phyloP scores from a whole-genome alignment of 257 asterid species.

The Primulina eburnea region DNA sequence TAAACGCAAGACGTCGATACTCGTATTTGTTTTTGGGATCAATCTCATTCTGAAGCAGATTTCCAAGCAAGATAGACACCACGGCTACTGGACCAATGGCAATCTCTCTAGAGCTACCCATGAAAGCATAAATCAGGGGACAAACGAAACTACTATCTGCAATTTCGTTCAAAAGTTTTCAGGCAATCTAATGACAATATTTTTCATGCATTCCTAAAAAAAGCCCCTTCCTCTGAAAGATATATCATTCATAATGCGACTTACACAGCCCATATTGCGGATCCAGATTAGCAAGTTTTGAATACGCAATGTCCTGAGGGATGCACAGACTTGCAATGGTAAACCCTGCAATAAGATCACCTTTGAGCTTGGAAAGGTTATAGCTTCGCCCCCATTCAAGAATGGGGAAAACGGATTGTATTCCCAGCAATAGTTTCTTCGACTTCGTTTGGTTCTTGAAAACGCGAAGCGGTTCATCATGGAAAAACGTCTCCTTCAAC shows the following conservation, averaged over 20 bases:
- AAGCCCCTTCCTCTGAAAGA: neutral
- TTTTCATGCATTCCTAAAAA: neutral
- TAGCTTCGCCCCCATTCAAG: slow-evolving; percentile 70
- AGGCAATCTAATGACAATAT: neutral
- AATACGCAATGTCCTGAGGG: slow-evolving; percentile 87
- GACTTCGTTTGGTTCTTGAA: slow-evolving; percentile 50
- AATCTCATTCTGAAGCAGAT: slow-evolving; percentile 49
- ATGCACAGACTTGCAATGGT: slow-evolving; percentile 83
- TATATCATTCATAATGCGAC: slow-evolving; percentile 20
- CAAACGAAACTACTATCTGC: slow-evolving; percentile 80
- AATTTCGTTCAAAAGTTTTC: slow-evolving; percentile 5
- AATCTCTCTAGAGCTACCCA: slow-evolving; percentile 85
- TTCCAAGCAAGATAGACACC: slow-evolving; percentile 74
- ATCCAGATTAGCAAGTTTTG: slow-evolving; percentile 66
- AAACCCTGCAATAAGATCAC: slow-evolving; percentile 75
- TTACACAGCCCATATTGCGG: slow-evolving; percentile 72
- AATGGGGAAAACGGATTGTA: slow-evolving; percentile 56
- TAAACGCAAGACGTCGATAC: slow-evolving; percentile 62
- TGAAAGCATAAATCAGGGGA: slow-evolving; percentile 64
- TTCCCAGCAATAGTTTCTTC: slow-evolving; percentile 37
- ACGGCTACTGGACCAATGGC: slow-evolving; percentile 92
- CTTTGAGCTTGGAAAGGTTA: slow-evolving; percentile 50
- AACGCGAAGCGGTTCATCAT: slow-evolving; percentile 61
- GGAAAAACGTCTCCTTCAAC: slow-evolving; percentile 64
- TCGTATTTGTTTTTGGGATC: slow-evolving; percentile 55